phyloP scores from a whole-genome alignment of 495 filamentous ascomycete species.

The Aspergillus ostianus region DNA sequence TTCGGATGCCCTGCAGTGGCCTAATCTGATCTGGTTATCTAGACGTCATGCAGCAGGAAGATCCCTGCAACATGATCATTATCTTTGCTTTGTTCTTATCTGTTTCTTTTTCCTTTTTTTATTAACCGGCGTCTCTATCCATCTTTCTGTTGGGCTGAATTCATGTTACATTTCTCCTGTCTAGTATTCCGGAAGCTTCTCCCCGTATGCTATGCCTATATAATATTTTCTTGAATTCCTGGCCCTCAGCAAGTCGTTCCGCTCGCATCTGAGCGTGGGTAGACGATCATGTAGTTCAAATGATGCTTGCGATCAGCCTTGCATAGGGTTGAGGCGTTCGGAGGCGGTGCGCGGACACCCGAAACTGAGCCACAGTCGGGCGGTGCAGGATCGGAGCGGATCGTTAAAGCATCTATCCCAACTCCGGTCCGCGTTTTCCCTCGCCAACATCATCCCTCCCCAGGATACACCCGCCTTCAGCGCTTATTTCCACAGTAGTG shows the following conservation, averaged over 20 bases:
- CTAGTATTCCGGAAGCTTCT: constrained; percentile 19
- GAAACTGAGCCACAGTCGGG: constrained; percentile 29
- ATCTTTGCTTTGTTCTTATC: constrained; percentile 24
- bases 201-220: constrained; percentile 42
- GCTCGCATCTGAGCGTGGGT: not conserved
- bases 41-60: constrained; percentile 34
- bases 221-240: constrained; percentile 34
- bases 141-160: constrained; percentile 31
- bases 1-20: constrained; percentile 18
- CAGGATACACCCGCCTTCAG: constrained; percentile 26
- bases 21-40: constrained; percentile 37
- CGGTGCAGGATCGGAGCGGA: constrained; percentile 45
- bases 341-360: constrained; percentile 18
- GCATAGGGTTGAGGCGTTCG: not conserved
- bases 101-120: constrained; percentile 27
- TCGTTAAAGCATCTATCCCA: constrained; percentile 42
- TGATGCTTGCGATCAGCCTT: no score
- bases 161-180: constrained; percentile 24
- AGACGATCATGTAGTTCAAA: not conserved
- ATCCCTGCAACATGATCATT: constrained; percentile 22
- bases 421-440: constrained; percentile 33
- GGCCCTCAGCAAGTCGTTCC: not conserved
- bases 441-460: constrained; percentile 35
- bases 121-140: constrained; percentile 39
- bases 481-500: constrained; percentile 39